Evolutionary conservation across 2,329 filamentous ascomycete genomes (phyloP).

Genomic region (Nemania abortiva): DNA sequence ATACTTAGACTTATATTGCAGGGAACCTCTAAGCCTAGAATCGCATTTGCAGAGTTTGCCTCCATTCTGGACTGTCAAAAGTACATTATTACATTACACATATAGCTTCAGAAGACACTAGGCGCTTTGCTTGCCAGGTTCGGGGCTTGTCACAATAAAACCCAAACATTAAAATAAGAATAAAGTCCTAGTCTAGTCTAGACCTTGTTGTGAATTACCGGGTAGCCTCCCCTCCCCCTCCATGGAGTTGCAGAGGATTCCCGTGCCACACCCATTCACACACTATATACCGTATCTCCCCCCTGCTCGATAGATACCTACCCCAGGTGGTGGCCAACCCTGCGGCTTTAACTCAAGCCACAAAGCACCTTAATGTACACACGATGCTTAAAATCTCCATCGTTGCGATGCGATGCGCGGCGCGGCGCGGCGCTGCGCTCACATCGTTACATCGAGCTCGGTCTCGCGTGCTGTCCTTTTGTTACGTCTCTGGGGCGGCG

Average conservation of each 20-base stretch:
- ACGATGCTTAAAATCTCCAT: not conserved
- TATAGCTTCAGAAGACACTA: no score
- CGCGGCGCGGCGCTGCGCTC: not conserved
- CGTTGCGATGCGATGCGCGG: no score
- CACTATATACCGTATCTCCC: not conserved
- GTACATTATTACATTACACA: not conserved
- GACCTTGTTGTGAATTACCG: no score
- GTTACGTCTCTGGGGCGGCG: not conserved
- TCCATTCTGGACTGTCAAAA: not conserved
- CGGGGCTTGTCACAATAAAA: not conserved
- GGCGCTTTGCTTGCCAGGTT: not conserved
- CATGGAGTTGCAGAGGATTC: slow-evolving; percentile 23
- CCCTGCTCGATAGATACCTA: not conserved
- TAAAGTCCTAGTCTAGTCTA: not conserved
- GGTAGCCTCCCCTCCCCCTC: slow-evolving; percentile 8
- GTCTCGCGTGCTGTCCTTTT: no score
- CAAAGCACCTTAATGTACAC: not conserved
- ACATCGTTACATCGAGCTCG: not conserved
- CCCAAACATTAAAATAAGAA: not conserved
- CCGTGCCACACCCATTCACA: slow-evolving; percentile 17
- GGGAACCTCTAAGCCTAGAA: not conserved
- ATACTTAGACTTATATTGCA: not conserved
- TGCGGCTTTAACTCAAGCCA: not conserved
- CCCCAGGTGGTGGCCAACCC: not conserved
- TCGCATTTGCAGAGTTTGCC: not conserved